Evolutionary conservation across 2,329 filamentous ascomycete species (phyloP).

Genomic region (Trichophyton equinum): DNA sequence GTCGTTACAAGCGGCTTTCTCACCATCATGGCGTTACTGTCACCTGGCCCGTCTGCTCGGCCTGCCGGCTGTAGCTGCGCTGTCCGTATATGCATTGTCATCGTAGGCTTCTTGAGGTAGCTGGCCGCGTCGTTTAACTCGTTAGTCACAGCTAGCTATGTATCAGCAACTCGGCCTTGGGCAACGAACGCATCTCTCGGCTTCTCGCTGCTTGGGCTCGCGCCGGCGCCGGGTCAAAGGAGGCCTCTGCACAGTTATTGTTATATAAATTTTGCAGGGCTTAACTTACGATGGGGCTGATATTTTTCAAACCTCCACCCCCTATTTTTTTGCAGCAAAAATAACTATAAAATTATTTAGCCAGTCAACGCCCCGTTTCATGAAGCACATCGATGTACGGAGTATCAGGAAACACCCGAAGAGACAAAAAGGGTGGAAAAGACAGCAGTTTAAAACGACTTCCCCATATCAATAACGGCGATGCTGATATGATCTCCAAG

Average conservation of each 20-base stretch:
- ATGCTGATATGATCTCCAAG: not conserved
- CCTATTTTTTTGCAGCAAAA: no score
- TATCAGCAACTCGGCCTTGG: not conserved
- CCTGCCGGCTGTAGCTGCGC: no score
- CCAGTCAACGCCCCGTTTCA: not conserved
- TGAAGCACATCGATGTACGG: not conserved
- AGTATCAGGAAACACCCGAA: not conserved
- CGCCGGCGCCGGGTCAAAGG: not conserved
- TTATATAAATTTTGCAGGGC: no score
- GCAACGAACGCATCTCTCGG: not conserved
- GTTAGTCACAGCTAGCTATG: not conserved
- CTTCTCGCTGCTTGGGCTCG: not conserved
- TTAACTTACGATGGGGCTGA: no score
- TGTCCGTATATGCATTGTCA: not conserved
- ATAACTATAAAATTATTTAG: no score
- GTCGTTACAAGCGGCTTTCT: not conserved
- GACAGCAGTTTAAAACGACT: no score
- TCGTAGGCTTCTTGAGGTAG: not conserved
- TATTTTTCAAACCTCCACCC: no score
- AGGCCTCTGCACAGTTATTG: not conserved
- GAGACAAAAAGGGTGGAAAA: not conserved
- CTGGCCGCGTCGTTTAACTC: no score
- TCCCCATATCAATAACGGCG: not conserved
- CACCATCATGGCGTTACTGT: no score
- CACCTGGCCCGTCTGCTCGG: no score